Percentiles rank a stretch among this genome's conserved stretches.
Conservation (phyloP, 2,329 filamentous ascomycete species). For the Coniochaeta ligniaria region DNA sequence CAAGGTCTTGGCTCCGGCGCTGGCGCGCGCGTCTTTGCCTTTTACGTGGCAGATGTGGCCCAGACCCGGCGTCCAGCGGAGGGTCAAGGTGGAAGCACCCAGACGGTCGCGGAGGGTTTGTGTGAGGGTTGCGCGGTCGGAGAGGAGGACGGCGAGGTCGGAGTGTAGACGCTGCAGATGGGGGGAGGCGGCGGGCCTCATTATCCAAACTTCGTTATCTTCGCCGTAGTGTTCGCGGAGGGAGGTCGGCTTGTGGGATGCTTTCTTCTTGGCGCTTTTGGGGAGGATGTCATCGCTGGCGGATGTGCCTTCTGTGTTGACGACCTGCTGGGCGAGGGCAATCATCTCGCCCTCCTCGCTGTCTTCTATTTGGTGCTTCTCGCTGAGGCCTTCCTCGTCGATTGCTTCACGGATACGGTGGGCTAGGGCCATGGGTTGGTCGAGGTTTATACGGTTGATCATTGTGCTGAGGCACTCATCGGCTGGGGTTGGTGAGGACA, state of each 20-base stretch:
- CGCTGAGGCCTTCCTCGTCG: constrained; percentile 83
- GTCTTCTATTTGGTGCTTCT: constrained; percentile 72
- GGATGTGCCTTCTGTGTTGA: constrained; percentile 56
- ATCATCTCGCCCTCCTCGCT: constrained; percentile 64
- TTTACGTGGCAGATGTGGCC: constrained; percentile 90
- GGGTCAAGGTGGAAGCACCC: constrained; percentile 56
- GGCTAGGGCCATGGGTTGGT: constrained; percentile 62
- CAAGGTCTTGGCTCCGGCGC: constrained; percentile 43
- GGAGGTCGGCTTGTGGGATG: constrained; percentile 20
- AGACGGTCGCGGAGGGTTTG: constrained; percentile 55
- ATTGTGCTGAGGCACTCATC: constrained; percentile 35
- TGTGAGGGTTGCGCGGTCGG: constrained; percentile 54
- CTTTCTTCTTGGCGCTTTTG: constrained; percentile 24
- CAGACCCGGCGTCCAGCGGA: constrained; percentile 80
- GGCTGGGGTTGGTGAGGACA: neutral
- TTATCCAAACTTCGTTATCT: constrained; percentile 55
- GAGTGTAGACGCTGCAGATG: constrained; percentile 61
- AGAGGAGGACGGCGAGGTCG: constrained; percentile 51
- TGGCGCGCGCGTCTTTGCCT: constrained; percentile 58
- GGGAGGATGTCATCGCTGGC: constrained; percentile 48
- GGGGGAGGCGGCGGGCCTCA: constrained; percentile 62
- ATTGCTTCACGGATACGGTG: constrained; percentile 68
- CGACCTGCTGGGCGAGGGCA: constrained; percentile 64
- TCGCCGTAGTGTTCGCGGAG: constrained; percentile 52
- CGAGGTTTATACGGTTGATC: constrained; percentile 54